These are phyloP conservation scores for Lactifluus pinguis DNA, from an alignment of 768 basidiomycete species.

Conservation along the genomic window DNA sequence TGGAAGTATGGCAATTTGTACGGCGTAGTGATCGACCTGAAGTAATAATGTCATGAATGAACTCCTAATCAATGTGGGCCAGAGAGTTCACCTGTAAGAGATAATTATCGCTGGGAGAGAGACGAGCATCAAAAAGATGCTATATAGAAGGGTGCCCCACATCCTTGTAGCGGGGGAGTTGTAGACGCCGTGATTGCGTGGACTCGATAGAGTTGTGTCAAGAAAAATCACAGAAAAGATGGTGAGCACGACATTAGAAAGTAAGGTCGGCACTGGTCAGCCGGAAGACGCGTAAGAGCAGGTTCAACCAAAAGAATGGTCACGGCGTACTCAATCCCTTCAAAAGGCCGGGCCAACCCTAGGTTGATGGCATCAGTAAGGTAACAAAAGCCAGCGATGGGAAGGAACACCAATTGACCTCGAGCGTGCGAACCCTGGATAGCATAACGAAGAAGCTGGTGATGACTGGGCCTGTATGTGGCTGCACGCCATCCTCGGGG, in stretches of 20 bases:
- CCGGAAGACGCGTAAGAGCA: slow-evolving; percentile 25
- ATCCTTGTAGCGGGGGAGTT: slow-evolving; percentile 52
- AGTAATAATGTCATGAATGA: background rate
- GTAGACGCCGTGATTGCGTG: slow-evolving; percentile 54
- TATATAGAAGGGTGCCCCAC: slow-evolving; percentile 56
- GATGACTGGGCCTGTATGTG: slow-evolving; percentile 67
- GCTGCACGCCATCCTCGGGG: slow-evolving; percentile 62
- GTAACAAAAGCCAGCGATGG: background rate
- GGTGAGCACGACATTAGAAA: slow-evolving; percentile 47
- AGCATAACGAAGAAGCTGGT: slow-evolving; percentile 71
- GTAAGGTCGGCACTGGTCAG: slow-evolving; percentile 37
- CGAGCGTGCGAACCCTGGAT: slow-evolving; percentile 56
- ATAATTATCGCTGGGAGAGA: slow-evolving; percentile 62
- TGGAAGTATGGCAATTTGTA: slow-evolving; percentile 61
- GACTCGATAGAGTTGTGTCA: slow-evolving; percentile 38
- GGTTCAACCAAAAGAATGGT: background rate
- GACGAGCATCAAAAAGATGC: slow-evolving; percentile 55
- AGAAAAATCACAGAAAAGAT: slow-evolving; percentile 48
- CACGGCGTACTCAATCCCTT: slow-evolving; percentile 54
- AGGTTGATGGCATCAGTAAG: slow-evolving; percentile 11
- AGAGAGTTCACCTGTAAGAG: slow-evolving; percentile 56
- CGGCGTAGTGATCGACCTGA: slow-evolving; percentile 76
- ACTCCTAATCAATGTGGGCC: background rate
- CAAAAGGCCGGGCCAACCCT: slow-evolving; percentile 69
- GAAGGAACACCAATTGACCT: slow-evolving; percentile 38